Evolutionary conservation across 1,139 yeast species (phyloP).

Genomic region (Suhomyces wounanorum): DNA sequence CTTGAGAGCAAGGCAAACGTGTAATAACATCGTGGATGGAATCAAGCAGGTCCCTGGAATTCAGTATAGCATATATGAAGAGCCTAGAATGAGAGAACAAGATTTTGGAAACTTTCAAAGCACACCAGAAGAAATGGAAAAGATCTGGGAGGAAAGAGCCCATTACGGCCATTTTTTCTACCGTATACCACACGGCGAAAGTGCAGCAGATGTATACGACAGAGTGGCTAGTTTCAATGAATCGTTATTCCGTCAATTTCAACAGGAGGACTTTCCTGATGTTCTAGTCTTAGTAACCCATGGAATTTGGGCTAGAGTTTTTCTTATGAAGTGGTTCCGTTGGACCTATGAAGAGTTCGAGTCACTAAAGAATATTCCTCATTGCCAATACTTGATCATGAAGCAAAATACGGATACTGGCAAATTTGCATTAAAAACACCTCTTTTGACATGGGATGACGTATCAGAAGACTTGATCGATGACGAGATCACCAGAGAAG

Average conservation of each 20-base stretch:
- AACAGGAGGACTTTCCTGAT: conserved; percentile 63
- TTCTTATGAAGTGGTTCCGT: conserved; percentile 88
- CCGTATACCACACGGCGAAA: conserved; percentile 89
- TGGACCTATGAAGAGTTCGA: conserved; percentile 93
- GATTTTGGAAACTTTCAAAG: conserved; percentile 93
- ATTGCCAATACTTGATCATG: conserved; percentile 81
- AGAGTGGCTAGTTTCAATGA: conserved; percentile 89
- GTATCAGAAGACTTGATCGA: conserved; percentile 46
- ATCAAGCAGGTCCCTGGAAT: conserved; percentile 53
- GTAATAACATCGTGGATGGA: conserved; percentile 65
- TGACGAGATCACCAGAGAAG: conserved; percentile 41
- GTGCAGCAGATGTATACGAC: conserved; percentile 94
- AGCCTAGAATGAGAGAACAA: conserved; percentile 89
- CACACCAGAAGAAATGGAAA: conserved; percentile 73
- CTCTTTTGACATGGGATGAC: conserved; percentile 62
- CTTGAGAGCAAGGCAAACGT: conserved; percentile 76
- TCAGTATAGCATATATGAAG: conserved; percentile 65
- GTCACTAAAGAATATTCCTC: conserved; percentile 75
- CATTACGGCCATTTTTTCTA: conserved; percentile 91
- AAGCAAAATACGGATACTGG: conserved; percentile 47
- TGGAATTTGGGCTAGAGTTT: conserved; percentile 92
- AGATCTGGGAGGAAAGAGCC: conserved; percentile 79
- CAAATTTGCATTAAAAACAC: conserved; percentile 54
- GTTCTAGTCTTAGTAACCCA: conserved; percentile 85
- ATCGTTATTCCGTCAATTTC: conserved; percentile 78